These are phyloP conservation scores for Dillenia suffruticosa DNA, from an alignment of 164 flowering plant species.

Conservation along the genomic window DNA sequence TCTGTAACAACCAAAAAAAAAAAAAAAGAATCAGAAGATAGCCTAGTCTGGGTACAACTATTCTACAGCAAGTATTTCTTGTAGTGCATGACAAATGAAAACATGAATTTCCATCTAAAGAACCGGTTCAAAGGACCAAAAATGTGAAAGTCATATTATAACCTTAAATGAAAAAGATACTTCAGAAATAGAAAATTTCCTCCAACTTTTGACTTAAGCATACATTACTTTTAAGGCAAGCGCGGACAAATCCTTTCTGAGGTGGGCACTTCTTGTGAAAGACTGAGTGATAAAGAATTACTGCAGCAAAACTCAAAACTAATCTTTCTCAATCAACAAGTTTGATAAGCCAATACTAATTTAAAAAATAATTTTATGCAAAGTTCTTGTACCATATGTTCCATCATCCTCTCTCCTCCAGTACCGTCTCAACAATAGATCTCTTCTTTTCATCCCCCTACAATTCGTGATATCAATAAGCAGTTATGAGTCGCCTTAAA, in stretches of 20 bases:
- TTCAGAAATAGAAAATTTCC: too few relatives aligned
- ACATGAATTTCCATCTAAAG: too few relatives aligned
- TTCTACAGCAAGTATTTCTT: too few relatives aligned
- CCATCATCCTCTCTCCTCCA: slow-evolving; percentile 99
- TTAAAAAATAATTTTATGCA: slow-evolving; percentile 1
- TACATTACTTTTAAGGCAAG: slow-evolving; percentile 96
- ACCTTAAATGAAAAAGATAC: too few relatives aligned
- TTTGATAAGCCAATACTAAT: neutral
- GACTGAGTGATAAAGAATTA: slow-evolving; percentile 87
- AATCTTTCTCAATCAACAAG: neutral
- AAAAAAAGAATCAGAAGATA: too few relatives aligned
- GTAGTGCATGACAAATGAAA: too few relatives aligned
- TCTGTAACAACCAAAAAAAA: too few relatives aligned
- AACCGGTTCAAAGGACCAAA: too few relatives aligned
- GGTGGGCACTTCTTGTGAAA: slow-evolving; percentile 64
- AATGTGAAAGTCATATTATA: too few relatives aligned
- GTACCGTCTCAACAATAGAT: slow-evolving; percentile 69
- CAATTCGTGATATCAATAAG: slow-evolving; percentile 2
- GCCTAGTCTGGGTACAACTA: too few relatives aligned
- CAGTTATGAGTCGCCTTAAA: too few relatives aligned
- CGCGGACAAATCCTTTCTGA: slow-evolving; percentile 70
- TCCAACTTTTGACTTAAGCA: slow-evolving; percentile 24
- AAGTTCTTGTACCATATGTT: slow-evolving; percentile 64
- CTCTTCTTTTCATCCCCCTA: slow-evolving; percentile 93
- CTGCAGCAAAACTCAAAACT: slow-evolving; percentile 32